Conservation (phyloP, 2,329 filamentous ascomycete species). For the Claviceps purpurea region DNA sequence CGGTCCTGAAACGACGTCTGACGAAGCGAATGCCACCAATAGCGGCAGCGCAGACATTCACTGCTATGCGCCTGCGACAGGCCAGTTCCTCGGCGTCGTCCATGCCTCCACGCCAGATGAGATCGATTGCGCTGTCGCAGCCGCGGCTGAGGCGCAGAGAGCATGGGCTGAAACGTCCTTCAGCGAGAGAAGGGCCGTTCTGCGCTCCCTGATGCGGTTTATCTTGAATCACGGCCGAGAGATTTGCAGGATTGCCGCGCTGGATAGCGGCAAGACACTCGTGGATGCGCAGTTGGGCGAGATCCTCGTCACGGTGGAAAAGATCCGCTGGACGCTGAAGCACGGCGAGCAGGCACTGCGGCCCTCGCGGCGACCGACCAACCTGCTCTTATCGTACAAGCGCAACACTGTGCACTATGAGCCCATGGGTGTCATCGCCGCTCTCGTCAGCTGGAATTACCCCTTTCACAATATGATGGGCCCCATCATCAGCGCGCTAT, state of each 20-base stretch:
- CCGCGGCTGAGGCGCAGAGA: constrained; percentile 60
- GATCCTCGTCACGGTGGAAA: constrained; percentile 86
- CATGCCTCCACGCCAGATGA: constrained; percentile 63
- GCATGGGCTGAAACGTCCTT: constrained; percentile 72
- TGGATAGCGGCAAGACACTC: constrained; percentile 93
- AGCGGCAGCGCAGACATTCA: constrained; percentile 55
- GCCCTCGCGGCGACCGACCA: constrained; percentile 65
- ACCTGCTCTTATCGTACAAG: constrained; percentile 92
- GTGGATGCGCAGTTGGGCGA: constrained; percentile 90
- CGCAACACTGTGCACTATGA: constrained; percentile 82
- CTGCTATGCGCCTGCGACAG: constrained; percentile 84
- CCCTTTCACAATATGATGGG: constrained; percentile 91
- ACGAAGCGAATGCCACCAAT: constrained; percentile 49
- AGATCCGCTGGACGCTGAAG: constrained; percentile 83
- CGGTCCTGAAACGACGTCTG: constrained; percentile 38
- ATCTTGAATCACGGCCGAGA: constrained; percentile 80
- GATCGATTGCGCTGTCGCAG: constrained; percentile 66
- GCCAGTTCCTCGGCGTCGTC: constrained; percentile 64
- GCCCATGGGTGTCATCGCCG: constrained; percentile 82
- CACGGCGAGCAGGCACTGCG: constrained; percentile 74
- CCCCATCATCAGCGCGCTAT: constrained; percentile 79
- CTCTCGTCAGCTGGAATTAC: constrained; percentile 95
- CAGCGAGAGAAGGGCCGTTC: constrained; percentile 59
- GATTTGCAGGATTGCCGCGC: constrained; percentile 72
- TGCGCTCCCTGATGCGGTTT: constrained; percentile 68